These are phyloP conservation scores for Claviceps spartinae DNA, from an alignment of 2,329 filamentous ascomycete genomes.

Conservation along the genomic window DNA sequence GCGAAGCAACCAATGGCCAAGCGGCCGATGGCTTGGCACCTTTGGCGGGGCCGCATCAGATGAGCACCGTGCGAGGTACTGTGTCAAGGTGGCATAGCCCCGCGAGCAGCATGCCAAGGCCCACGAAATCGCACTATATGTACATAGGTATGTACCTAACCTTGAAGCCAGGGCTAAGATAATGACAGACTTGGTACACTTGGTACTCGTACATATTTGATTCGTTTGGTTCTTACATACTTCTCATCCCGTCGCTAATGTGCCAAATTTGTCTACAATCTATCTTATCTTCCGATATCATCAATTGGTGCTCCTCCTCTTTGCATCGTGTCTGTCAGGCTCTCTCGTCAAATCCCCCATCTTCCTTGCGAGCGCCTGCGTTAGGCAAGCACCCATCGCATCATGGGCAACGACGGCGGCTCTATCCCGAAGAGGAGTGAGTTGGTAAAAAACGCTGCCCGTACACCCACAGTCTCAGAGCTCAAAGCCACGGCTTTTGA, in stretches of 20 bases:
- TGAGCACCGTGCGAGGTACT: constrained; percentile 5
- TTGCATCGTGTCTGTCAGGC: background rate
- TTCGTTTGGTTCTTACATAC: too few species aligned
- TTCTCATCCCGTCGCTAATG: too few species aligned
- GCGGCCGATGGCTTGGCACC: background rate
- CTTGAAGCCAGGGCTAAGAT: background rate
- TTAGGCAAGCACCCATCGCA: background rate
- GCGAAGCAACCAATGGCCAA: background rate
- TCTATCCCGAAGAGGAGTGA: constrained; percentile 92
- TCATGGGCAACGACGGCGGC: constrained; percentile 90
- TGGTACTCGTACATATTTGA: too few species aligned
- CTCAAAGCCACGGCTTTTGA: constrained; percentile 81
- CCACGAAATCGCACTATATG: background rate
- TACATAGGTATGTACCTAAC: too few species aligned
- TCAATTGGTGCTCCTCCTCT: background rate
- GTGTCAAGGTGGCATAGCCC: background rate
- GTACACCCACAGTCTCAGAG: constrained; percentile 68
- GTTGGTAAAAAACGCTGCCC: constrained; percentile 86
- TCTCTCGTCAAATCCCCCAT: background rate
- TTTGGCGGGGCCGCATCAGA: constrained; percentile 2
- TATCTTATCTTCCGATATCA: background rate
- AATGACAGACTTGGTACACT: too few species aligned
- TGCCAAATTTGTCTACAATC: background rate
- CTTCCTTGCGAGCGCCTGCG: background rate
- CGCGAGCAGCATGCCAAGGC: background rate